Evolutionary conservation across 73 alveolate genomes (phyloP), one percentile per base, ranked within the genome.

Genomic region (Stentor roeselii): DNA sequence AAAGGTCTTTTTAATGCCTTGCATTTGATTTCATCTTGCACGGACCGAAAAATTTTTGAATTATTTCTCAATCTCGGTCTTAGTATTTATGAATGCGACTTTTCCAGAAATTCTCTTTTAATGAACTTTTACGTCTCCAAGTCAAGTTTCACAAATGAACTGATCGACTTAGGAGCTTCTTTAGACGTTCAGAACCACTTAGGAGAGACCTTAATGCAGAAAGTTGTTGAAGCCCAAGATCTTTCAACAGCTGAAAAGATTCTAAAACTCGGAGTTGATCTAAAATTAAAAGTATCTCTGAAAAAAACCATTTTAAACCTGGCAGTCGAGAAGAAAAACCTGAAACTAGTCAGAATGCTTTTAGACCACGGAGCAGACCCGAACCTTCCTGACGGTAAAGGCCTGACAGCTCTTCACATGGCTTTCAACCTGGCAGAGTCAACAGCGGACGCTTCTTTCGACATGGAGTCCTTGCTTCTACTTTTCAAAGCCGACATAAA

Each of bases 71-170:
- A 80, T 31, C 75, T 80, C 0, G 87, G 88, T 3, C 76, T 89
- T 21, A 87, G 90, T 60, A 41, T 92, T 3, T 82, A 90, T 15
- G 87, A 84, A 83, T 86, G 83, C 35, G 97, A 92, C 83, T 89
- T 78, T 77, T 59, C 61, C 61, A 94, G 92, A 59, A 82, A 87
- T 75, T 89, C 91, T 82, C 92, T 90, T 14, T 92, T 92, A 75
- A 83, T 78, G 34, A 80, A 83, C 80, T 78, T 77, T 82, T 37
- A 77, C 4, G 84, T 82, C 78, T 35, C 76, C 75, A 76, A 83
- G 50, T 42, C 89, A 30, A 67, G 58, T n/a, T 87, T 83, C 3
- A 76, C 87, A 83, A 83, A 84, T 3, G 93, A 87, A 77, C 75
- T 87, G 6, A 78, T 90, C 50, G 85, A 84, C 59, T 78, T 82